Base-by-base conservation (phyloP, 805 yeast species). In the Lachancea sp. region DNA sequence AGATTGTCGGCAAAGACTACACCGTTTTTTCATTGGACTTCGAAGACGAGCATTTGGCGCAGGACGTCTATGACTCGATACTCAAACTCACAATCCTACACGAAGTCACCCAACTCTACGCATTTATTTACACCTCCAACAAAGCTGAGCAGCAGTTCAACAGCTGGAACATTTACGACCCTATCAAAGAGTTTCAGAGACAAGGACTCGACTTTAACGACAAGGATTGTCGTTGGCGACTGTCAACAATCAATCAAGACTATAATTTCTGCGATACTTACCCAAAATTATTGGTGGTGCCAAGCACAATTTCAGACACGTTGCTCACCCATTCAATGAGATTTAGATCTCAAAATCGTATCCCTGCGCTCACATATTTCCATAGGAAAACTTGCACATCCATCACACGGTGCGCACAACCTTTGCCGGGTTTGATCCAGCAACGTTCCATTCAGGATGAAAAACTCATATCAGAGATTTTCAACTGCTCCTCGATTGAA, bases 381-480 rank as follows among this genome's bases (percentile, higher is more conserved):
- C 85, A 89, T 61, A 64, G 74, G 41, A 67, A 73, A 36, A 87
- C 79, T 54, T 80, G 82, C 1, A 81, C 93, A 57, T 75, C 93
- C 1, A 88, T 93, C 15, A 81, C 93, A 0, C 71, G 99, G 47
- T 86, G 96, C 55, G 73, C 97, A 2, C 99, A 93, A 66, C 99
- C 99, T 0, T 65, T 91, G 51, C 90, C 90, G 0, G 98, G 99
- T 0, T 56, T 93, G 15, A 89, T 87, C 48, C 95, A 89, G 59
- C 79, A 81, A 52, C 69, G 98, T 40, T 88, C 95, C 2, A 73
- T 86, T 22, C 99, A 93, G 63, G 99, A 93, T 69, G 99, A 93
- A 60, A 82, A 79, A 50, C 65, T 93, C 30, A 72, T 93, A 1
- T 68, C 70, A 20, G 95, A 88, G 51, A 81, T 87, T 8, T 88